These are phyloP conservation scores for Scleroderma citrinum DNA, from an alignment of 768 basidiomycete species.

Conservation along the genomic window DNA sequence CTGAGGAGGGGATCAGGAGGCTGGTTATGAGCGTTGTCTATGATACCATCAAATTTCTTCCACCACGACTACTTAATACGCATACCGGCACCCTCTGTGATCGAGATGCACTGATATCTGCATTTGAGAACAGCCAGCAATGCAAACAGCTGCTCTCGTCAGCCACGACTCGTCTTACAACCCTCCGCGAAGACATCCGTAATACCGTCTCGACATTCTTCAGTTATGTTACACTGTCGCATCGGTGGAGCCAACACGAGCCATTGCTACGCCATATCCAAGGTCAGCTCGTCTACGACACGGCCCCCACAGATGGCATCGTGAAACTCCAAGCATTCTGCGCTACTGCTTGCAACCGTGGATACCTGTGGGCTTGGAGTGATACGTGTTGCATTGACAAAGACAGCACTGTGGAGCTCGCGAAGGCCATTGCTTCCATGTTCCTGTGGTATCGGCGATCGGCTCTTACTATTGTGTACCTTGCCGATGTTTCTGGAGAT, in stretches of 20 bases:
- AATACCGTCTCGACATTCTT: not conserved
- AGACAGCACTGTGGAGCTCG: not conserved
- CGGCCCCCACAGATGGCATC: not conserved
- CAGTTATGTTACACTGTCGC: constrained; percentile 2
- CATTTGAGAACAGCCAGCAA: not conserved
- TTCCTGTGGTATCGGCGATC: constrained; percentile 3
- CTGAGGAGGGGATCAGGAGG: not conserved
- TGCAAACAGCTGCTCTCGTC: not conserved
- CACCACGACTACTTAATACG: not conserved
- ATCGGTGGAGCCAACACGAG: constrained; percentile 2
- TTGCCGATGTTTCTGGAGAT: not conserved
- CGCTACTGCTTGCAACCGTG: not conserved
- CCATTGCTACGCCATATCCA: not conserved
- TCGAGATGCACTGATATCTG: not conserved
- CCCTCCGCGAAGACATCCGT: not conserved
- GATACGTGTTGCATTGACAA: constrained; percentile 7
- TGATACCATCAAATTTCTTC: not conserved
- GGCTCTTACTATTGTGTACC: not conserved
- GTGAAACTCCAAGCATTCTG: constrained; percentile 1
- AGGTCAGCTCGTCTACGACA: not conserved
- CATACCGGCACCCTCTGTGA: not conserved
- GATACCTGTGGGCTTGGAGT: constrained; percentile 1
- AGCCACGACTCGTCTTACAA: not conserved
- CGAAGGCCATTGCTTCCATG: constrained; percentile 1
- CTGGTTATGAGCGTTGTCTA: not conserved